A percentile compares a stretch with the other conserved stretches of the same genome.
phyloP scores from a whole-genome alignment of 2,329 filamentous ascomycete genomes.

The Aspergillus latus region DNA sequence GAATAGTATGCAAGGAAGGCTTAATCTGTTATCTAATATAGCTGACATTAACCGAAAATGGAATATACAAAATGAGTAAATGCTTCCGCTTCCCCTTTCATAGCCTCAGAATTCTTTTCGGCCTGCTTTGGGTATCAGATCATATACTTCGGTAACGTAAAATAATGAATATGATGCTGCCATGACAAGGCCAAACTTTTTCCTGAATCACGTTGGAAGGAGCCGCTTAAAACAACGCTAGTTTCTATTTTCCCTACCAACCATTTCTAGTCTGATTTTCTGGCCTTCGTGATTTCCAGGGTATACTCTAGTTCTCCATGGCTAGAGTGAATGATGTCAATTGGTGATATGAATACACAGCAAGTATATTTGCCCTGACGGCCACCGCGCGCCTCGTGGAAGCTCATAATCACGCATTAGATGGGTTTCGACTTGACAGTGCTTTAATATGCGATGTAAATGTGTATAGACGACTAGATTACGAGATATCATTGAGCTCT shows the following conservation, averaged over 20 bases:
- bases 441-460: too few species aligned
- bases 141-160: neutral
- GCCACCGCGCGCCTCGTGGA: neutral
- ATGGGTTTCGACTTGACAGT: neutral
- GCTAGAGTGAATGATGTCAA: conserved; percentile 7
- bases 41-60: too few species aligned
- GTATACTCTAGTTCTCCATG: neutral
- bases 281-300: neutral
- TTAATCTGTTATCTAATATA: too few species aligned
- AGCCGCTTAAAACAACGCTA: neutral
- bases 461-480: too few species aligned
- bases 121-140: neutral
- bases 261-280: neutral
- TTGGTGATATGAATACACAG: conserved; percentile 6
- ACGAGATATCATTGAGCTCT: neutral
- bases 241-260: neutral
- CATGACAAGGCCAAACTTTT: neutral
- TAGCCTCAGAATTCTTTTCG: neutral
- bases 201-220: neutral
- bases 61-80: too few species aligned
- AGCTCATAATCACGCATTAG: neutral
- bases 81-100: too few species aligned
- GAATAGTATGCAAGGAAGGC: neutral
- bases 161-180: neutral
- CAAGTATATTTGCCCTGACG: neutral